Percentiles rank a stretch among this genome's conserved stretches.
Conservation (phyloP, 2,329 filamentous ascomycete genomes). For the Penicillium sp. region DNA sequence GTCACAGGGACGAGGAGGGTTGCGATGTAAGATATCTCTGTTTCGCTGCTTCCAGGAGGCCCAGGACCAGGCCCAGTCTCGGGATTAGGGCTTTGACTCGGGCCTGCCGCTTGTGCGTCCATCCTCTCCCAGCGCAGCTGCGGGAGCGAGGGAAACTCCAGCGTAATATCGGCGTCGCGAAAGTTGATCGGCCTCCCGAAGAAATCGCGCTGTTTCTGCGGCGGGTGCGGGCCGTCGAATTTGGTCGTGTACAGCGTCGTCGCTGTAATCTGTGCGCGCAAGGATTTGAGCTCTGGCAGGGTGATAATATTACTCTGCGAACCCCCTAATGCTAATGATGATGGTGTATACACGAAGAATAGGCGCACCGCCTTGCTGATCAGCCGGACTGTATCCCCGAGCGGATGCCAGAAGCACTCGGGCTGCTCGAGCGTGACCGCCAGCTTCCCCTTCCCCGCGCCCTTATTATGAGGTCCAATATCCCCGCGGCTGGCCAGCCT, state of each 20-base stretch:
- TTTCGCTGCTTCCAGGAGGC: background rate
- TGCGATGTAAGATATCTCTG: slow-evolving; percentile 1
- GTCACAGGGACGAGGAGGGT: slow-evolving; percentile 22
- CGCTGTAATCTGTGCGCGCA: slow-evolving; percentile 18
- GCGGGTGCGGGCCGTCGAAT: background rate
- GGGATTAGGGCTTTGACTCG: background rate
- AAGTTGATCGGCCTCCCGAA: slow-evolving; percentile 21
- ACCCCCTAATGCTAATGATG: background rate
- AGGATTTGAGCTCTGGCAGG: slow-evolving; percentile 20
- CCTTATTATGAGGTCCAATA: background rate
- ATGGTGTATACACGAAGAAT: slow-evolving; percentile 12
- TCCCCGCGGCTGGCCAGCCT: background rate
- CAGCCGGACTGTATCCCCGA: slow-evolving; percentile 15
- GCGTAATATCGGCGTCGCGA: slow-evolving; percentile 13
- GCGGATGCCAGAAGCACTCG: slow-evolving; percentile 17
- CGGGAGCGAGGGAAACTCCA: slow-evolving; percentile 16
- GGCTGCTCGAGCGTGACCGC: slow-evolving; percentile 16
- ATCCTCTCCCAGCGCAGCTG: slow-evolving; percentile 16
- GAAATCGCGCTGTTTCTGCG: slow-evolving; percentile 17
- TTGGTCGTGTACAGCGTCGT: slow-evolving; percentile 23
- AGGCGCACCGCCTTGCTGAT: slow-evolving; percentile 19
- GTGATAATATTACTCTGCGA: background rate
- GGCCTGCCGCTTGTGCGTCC: background rate
- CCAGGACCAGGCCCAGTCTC: no score
- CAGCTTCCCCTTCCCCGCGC: background rate